Percentiles rank a stretch among this genome's conserved stretches.
Conservation (phyloP, 352 stramenopile genomes). For the Phytopythium aichiense region DNA sequence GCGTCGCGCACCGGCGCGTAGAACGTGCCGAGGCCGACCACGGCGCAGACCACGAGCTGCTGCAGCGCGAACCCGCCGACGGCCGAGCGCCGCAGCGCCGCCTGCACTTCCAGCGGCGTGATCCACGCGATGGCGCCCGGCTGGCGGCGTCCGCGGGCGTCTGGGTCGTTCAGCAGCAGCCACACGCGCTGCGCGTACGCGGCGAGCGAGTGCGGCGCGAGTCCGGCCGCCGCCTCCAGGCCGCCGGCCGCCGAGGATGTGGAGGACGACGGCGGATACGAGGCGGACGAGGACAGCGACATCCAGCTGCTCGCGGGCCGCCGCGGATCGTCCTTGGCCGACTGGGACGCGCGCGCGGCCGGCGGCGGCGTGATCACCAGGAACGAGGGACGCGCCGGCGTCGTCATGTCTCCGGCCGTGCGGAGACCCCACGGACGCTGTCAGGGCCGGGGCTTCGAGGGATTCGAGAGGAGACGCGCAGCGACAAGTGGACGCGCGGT, state of each 20-base stretch:
- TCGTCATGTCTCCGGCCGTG: neutral
- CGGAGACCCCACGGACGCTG: neutral
- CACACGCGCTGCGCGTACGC: constrained; percentile 4
- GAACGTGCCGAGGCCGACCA: constrained; percentile 4
- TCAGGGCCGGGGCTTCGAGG: neutral
- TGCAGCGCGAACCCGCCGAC: constrained; percentile 7
- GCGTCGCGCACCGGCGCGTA: neutral
- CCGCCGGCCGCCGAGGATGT: neutral
- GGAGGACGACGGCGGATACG: neutral
- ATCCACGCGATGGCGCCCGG: neutral
- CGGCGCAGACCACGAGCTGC: constrained; percentile 2
- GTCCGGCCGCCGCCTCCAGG: neutral
- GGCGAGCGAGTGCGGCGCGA: constrained; percentile 6
- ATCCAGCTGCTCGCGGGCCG: neutral
- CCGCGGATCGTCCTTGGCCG: constrained; percentile 4
- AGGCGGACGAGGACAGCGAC: constrained; percentile 2
- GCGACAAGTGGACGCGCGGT: neutral
- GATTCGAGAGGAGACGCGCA: neutral
- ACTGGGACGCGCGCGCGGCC: neutral
- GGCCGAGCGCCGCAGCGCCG: constrained; percentile 1
- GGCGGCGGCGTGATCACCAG: constrained; percentile 6
- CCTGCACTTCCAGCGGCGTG: neutral
- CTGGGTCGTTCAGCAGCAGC: neutral
- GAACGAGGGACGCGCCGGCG: neutral
- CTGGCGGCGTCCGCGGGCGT: neutral